Conservation (phyloP, 169 alveolate genomes). For the Babesia gibsoni region DNA sequence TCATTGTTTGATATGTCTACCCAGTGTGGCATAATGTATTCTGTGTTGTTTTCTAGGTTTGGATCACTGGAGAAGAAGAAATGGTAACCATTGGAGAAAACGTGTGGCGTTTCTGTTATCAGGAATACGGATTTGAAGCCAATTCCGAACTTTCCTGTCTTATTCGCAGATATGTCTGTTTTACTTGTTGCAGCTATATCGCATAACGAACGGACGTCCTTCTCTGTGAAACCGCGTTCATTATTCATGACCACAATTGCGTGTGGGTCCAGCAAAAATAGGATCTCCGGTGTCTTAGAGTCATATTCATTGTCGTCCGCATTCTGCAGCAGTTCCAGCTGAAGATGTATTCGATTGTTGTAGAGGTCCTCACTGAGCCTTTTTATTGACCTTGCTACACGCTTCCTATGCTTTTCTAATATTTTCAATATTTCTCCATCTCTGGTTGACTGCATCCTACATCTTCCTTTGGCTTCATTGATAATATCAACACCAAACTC, state of each 20-base stretch:
- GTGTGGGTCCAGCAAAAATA: constrained; percentile 9
- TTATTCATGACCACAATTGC: constrained; percentile 59
- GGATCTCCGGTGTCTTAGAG: constrained; percentile 27
- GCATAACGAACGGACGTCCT: constrained; percentile 59
- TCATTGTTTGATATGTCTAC: not conserved
- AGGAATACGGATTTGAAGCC: constrained; percentile 70
- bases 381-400: constrained; percentile 20
- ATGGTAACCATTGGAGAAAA: constrained; percentile 65
- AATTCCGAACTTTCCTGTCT: constrained; percentile 57
- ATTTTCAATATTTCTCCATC: not conserved
- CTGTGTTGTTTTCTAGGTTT: not conserved
- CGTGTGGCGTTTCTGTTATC: constrained; percentile 61
- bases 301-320: constrained; percentile 67
- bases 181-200: constrained; percentile 63
- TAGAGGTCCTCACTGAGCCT: constrained; percentile 57
- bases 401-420: constrained; percentile 6
- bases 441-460: not conserved
- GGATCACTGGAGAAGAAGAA: constrained; percentile 26
- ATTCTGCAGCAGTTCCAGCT: constrained; percentile 62
- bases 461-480: not conserved
- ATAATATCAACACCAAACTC: constrained; percentile 13
- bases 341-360: constrained; percentile 24
- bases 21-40: constrained; percentile 39
- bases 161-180: not conserved
- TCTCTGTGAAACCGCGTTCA: constrained; percentile 62